Conservation (phyloP, 257 asterid genomes). For the Haberlea rhodopensis region DNA sequence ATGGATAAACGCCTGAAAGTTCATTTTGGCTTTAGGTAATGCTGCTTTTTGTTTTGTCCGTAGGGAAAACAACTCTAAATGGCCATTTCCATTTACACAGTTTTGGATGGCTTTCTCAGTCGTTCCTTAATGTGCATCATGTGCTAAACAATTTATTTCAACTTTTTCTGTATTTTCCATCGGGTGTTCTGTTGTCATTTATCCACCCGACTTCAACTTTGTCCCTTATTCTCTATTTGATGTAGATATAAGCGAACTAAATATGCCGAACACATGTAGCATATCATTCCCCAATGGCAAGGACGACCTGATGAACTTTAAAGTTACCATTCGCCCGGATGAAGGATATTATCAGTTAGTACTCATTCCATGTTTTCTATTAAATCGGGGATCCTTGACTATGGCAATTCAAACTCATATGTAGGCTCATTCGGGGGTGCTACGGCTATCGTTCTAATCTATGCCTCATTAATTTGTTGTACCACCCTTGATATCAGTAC, state of each 20-base stretch:
- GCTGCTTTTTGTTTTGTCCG: not conserved
- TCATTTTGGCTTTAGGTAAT: not conserved
- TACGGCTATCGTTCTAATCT: not conserved
- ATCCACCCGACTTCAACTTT: constrained; percentile 5
- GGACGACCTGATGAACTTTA: constrained; percentile 95
- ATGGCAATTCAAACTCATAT: not conserved
- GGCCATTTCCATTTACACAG: not conserved
- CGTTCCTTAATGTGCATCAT: not conserved
- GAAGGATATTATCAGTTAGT: constrained; percentile 85
- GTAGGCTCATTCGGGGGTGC: not conserved
- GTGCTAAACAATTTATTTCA: constrained; percentile 1
- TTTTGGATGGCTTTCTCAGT: constrained; percentile 3
- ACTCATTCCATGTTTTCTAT: too few relatives aligned
- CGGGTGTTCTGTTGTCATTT: not conserved
- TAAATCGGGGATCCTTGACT: not conserved
- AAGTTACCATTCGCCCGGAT: constrained; percentile 87
- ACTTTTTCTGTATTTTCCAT: not conserved
- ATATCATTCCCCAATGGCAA: constrained; percentile 87
- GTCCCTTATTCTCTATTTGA: constrained; percentile 16
- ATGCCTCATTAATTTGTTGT: not conserved
- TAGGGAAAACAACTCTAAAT: not conserved
- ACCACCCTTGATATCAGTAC: constrained; percentile 18
- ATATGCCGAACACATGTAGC: constrained; percentile 79
- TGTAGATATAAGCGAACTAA: constrained; percentile 87
- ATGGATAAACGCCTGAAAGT: constrained; percentile 7